Conservation (phyloP, 768 basidiomycete genomes). For the Exidia glandulosa region DNA sequence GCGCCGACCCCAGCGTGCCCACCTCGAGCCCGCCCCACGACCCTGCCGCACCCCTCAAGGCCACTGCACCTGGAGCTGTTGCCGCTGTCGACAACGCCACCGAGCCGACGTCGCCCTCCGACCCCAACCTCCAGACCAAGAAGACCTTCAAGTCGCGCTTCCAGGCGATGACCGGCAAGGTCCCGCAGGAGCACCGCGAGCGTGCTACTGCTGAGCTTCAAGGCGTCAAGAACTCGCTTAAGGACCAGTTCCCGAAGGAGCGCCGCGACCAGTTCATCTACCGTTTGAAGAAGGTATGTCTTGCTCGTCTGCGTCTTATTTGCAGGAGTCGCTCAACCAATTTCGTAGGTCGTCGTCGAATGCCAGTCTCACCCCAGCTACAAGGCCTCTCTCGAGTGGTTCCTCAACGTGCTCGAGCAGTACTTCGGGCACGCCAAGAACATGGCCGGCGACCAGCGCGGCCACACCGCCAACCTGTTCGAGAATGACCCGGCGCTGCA, state of each 20-base stretch:
- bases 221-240: constrained; percentile 53
- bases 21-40: background rate
- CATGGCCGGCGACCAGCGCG: constrained; percentile 17
- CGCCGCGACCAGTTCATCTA: constrained; percentile 88
- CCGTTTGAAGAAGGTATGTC: constrained; percentile 73
- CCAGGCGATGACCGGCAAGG: constrained; percentile 8
- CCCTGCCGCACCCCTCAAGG: background rate
- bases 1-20: background rate
- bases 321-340: background rate
- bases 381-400: constrained; percentile 69
- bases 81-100: background rate
- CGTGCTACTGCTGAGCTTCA: constrained; percentile 41
- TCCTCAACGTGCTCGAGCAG: constrained; percentile 49
- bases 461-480: constrained; percentile 2
- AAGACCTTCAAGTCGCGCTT: constrained; percentile 4
- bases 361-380: constrained; percentile 90
- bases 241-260: constrained; percentile 83
- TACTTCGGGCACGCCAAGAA: constrained; percentile 45
- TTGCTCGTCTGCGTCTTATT: background rate
- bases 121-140: background rate
- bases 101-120: background rate
- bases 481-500: constrained; percentile 45
- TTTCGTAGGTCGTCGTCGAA: constrained; percentile 63
- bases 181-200: constrained; percentile 62
- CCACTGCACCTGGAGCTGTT: background rate